Base-by-base conservation (phyloP, 768 basidiomycete genomes). In the Auriscalpium microsporum region DNA sequence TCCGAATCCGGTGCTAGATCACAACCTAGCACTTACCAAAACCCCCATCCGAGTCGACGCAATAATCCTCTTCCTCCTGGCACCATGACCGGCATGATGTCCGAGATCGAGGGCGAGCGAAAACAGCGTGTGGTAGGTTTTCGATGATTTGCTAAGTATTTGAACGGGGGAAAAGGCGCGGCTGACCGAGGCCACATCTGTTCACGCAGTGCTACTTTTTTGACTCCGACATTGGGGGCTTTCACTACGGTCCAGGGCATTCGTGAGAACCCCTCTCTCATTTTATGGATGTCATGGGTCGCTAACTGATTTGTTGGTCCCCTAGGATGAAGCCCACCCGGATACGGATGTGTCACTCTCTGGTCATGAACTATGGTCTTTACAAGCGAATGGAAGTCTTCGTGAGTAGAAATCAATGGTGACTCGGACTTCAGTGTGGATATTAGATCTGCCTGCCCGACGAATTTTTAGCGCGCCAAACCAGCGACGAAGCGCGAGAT, bases 301-400 rank as follows among this genome's bases (percentile, higher is more conserved):
- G 54, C 13, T 54, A 60, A 62, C 59, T 63, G 49, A 50, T 57
- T n/a, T 64, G 35, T 46, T n/a, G 37, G 10, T 10, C 45, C 21
- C 37, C 45, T 36, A 93, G 90, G 38, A 96, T 96, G 94, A 95
- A 96, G 67, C 95, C 95, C 7, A 97, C 95, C 19, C 81, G 96
- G 37, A 96, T 98, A 76, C 86, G 95, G 63, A 99, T 99, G 96
- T 97, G 94, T 68, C 96, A 99, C 73, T 94, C 94, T 10, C 78
- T 99, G 52, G 96, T 99, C 54, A 99, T 99, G 96, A 99, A 98
- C 72, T 97, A 97, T 69, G 94, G 94, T 17, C 73, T 99, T 16
- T 99, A 99, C 76, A 97, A 97, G 73, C 94, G 94, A 73, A 99
- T 99, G 96, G 96, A 99, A 71, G 98, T 99, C 62, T 99, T 97